These are phyloP conservation scores for Skeletonema potamos DNA, from an alignment of 108 stramenopile species.

Conservation along the genomic window DNA sequence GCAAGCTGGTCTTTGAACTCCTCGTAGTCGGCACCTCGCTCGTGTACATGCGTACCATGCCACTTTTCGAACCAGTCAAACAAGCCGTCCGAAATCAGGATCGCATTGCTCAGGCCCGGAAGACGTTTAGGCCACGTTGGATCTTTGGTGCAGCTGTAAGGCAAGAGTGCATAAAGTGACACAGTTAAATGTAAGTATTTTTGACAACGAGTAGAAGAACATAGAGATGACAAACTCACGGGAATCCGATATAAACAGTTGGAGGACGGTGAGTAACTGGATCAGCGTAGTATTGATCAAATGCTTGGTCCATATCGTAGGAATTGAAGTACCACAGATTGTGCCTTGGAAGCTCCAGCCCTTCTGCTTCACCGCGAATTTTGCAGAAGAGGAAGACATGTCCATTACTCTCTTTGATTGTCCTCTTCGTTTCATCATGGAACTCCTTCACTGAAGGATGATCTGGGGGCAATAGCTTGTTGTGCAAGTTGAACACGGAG, in stretches of 20 bases:
- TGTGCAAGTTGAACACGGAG: conserved; percentile 54
- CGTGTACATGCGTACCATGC: conserved; percentile 20
- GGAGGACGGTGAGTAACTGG: conserved; percentile 51
- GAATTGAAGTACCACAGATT: conserved; percentile 65
- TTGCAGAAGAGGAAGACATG: conserved; percentile 60
- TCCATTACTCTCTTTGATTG: conserved; percentile 44
- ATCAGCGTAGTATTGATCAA: conserved; percentile 54
- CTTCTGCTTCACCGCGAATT: conserved; percentile 50
- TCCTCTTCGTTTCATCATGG: conserved; percentile 37
- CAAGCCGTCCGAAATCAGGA: conserved; percentile 55
- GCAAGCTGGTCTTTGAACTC: conserved; percentile 51
- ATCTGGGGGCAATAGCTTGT: conserved; percentile 51
- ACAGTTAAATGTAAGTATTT: too few relatives aligned
- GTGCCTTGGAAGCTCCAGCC: conserved; percentile 47
- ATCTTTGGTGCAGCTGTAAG: conserved; percentile 38
- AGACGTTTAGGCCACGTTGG: conserved; percentile 48
- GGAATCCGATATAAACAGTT: conserved; percentile 60
- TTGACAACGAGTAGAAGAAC: background rate
- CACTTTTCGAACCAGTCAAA: conserved; percentile 57
- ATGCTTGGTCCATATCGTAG: conserved; percentile 59
- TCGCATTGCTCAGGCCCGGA: conserved; percentile 51
- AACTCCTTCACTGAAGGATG: conserved; percentile 49
- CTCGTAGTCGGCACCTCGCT: conserved; percentile 52
- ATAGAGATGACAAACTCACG: conserved; percentile 8
- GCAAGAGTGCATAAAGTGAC: too few relatives aligned